phyloP scores from a whole-genome alignment of 1,284 basidiomycete species.

The Austroboletus olivaceoglutinosus region DNA sequence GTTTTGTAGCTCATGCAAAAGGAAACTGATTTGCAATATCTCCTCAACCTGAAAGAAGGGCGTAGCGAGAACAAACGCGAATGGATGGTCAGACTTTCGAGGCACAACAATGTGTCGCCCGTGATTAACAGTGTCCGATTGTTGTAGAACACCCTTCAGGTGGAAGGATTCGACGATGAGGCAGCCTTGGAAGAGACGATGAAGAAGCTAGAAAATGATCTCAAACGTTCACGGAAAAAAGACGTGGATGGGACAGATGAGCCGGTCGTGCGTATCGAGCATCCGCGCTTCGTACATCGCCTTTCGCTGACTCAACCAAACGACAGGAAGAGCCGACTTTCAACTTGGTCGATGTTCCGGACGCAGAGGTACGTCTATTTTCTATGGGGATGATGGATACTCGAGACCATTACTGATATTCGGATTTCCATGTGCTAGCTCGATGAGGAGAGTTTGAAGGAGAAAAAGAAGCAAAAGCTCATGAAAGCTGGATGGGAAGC shows the following conservation, averaged over 20 bases:
- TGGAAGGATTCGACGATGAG: slow-evolving; percentile 78
- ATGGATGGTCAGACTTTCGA: slow-evolving; percentile 53
- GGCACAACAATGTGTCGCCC: neutral
- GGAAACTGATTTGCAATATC: slow-evolving; percentile 78
- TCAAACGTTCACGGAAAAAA: slow-evolving; percentile 71
- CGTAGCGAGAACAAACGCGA: slow-evolving; percentile 74
- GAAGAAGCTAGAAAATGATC: slow-evolving; percentile 70
- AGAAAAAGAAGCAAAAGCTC: slow-evolving; percentile 92
- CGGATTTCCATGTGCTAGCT: slow-evolving; percentile 49
- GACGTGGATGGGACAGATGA: slow-evolving; percentile 66
- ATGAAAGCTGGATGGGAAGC: slow-evolving; percentile 96
- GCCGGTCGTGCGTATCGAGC: slow-evolving; percentile 39
- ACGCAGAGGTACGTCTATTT: slow-evolving; percentile 75
- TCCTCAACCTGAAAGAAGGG: slow-evolving; percentile 65
- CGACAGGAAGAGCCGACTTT: slow-evolving; percentile 80
- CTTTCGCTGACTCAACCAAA: neutral
- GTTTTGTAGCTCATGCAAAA: slow-evolving; percentile 64
- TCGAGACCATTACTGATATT: neutral
- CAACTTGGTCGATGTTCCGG: slow-evolving; percentile 87
- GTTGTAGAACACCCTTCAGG: slow-evolving; percentile 53
- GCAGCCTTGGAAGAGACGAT: slow-evolving; percentile 66
- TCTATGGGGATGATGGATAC: neutral
- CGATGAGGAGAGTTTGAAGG: slow-evolving; percentile 90
- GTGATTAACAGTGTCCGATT: neutral
- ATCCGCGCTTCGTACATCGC: neutral